phyloP scores from a whole-genome alignment of 2,329 filamentous ascomycete species.

The Penicillium sp. region DNA sequence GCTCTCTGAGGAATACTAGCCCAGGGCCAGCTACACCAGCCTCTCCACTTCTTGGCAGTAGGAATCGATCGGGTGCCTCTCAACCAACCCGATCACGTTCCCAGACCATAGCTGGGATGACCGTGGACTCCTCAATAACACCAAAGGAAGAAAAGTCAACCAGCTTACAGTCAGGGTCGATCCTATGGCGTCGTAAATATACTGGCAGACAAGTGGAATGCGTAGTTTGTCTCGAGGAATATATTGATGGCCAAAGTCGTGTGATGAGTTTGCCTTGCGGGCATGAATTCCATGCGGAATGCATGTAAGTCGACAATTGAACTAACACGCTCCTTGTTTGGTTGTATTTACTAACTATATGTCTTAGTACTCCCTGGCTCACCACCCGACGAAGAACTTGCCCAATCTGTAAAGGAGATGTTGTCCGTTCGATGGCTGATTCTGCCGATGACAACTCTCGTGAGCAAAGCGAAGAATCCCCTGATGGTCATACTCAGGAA shows the following conservation, averaged over 20 bases:
- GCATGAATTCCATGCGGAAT: constrained; percentile 96
- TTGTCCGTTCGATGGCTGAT: constrained; percentile 69
- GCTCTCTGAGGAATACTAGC: constrained; percentile 63
- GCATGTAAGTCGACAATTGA: constrained; percentile 77
- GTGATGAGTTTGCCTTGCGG: constrained; percentile 98
- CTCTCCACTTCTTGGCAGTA: constrained; percentile 70
- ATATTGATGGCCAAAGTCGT: constrained; percentile 87
- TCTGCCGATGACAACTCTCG: constrained; percentile 25
- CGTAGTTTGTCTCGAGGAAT: constrained; percentile 95
- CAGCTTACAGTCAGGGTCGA: constrained; percentile 32
- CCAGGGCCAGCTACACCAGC: constrained; percentile 70
- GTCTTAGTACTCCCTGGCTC: constrained; percentile 84
- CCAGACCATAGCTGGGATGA: constrained; percentile 40
- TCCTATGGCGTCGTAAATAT: constrained; percentile 59
- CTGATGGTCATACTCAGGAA: constrained; percentile 51
- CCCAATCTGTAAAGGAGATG: constrained; percentile 97
- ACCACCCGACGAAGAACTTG: constrained; percentile 95
- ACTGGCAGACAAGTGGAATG: constrained; percentile 78
- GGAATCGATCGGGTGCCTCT: constrained; percentile 32
- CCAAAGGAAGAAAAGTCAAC: constrained; percentile 52
- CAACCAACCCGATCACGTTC: constrained; percentile 41
- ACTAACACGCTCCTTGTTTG: neutral
- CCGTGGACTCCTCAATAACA: constrained; percentile 25
- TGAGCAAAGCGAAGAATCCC: constrained; percentile 44
- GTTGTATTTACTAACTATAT: constrained; percentile 23